Evolutionary conservation across 2,329 filamentous ascomycete genomes (phyloP), one percentile per base, ranked within the genome.

Genomic region (Madurella mycetomatis): DNA sequence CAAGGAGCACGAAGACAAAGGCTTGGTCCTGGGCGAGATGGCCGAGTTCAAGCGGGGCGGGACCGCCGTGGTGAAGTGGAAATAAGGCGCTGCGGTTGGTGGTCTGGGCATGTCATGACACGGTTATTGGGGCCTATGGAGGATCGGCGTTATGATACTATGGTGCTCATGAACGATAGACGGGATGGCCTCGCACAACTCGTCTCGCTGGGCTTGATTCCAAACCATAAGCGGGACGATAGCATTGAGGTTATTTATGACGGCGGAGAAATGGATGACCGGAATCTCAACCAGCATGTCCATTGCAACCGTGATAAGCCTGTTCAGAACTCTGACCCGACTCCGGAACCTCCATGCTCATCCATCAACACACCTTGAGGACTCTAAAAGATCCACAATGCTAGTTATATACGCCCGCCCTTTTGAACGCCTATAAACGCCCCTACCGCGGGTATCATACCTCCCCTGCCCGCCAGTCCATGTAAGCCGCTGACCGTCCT

Each of bases 1-100:
- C 65, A 91, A 90, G 72, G 87, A 92, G 51, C 81, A 92, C 59
- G 84, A 79, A 1, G 87, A 94, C 64, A 85, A 85, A 69, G 70
- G 67, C 9, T 64, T 81, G 48, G 75, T 79, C 1, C 67, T 87
- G 30, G 80, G 81, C 5, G 82, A 86, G 18, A 76, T 85, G 70
- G 60, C 76, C 25, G 84, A 86, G 66, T 85, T 87, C 65, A 86
- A 82, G 73, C 80, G 79, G 67, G 83, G 84, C 12, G 84, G 83
- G 17, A 84, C 80, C 0, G 83, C 81, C 1, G 78, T 86, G 39
- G 83, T 86, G 41, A 87, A 86, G 72, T 81, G 78, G 78, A 60
- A 56, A 45, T 57, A 54, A 25, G 37, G 3, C 9, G 11, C 5
- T 7, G n/a, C 15, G 8, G 16, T 4, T 16, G n/a, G 16, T 15